A percentile compares a stretch with the other conserved stretches of the same genome.
phyloP scores from a whole-genome alignment of 306 rosid species.

The Geum urbanum region DNA sequence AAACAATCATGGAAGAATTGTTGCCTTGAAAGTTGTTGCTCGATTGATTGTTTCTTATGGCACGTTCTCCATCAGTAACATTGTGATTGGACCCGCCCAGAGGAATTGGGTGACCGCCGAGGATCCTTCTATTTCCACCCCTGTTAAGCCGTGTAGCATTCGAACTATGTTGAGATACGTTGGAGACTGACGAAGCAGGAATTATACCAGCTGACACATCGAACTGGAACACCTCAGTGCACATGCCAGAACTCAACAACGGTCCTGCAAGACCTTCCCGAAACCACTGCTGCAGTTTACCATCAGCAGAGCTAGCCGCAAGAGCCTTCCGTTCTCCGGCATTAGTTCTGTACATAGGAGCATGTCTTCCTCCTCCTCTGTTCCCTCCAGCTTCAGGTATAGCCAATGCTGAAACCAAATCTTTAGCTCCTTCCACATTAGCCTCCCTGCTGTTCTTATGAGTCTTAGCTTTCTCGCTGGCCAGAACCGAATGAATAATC shows the following conservation, averaged over 20 bases:
- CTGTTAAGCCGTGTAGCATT: slow-evolving; percentile 43
- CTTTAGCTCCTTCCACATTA: slow-evolving; percentile 54
- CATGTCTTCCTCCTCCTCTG: slow-evolving; percentile 57
- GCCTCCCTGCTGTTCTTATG: slow-evolving; percentile 50
- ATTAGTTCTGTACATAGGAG: slow-evolving; percentile 45
- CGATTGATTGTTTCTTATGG: slow-evolving; percentile 27
- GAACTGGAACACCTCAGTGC: slow-evolving; percentile 96
- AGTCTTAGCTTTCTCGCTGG: slow-evolving; percentile 83
- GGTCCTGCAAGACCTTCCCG: slow-evolving; percentile 98
- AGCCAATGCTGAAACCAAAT: slow-evolving; percentile 63
- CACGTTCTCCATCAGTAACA: slow-evolving; percentile 51
- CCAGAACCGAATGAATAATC: slow-evolving; percentile 88
- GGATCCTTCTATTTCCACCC: slow-evolving; percentile 75
- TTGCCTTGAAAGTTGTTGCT: slow-evolving; percentile 53
- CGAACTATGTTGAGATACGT: slow-evolving; percentile 35
- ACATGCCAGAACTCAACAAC: slow-evolving; percentile 91
- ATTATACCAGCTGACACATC: slow-evolving; percentile 73
- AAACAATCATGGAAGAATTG: slow-evolving; percentile 77
- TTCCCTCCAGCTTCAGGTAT: slow-evolving; percentile 59
- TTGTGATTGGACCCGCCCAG: slow-evolving; percentile 47
- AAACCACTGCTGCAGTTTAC: slow-evolving; percentile 93
- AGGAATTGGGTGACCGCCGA: slow-evolving; percentile 53
- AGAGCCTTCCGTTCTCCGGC: slow-evolving; percentile 64
- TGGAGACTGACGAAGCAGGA: slow-evolving; percentile 70
- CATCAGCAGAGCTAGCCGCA: slow-evolving; percentile 58